phyloP scores from a whole-genome alignment of 2,329 filamentous ascomycete species.

The Nannizzia gypsea region DNA sequence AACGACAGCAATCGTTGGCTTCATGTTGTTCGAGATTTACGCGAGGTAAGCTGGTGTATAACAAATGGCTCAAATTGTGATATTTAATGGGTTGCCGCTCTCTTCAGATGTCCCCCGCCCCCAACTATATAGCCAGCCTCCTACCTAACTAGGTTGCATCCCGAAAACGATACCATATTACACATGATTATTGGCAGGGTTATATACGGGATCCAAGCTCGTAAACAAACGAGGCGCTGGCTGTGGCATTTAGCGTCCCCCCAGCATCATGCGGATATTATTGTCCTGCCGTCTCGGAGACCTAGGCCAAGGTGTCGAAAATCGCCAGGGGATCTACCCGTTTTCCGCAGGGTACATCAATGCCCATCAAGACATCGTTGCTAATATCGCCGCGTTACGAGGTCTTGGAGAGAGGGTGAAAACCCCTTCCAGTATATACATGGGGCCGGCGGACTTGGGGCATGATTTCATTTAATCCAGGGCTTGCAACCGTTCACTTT shows the following conservation, averaged over 20 bases:
- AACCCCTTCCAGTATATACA: neutral
- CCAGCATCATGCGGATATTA: neutral
- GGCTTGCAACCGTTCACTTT: neutral
- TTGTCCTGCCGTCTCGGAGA: neutral
- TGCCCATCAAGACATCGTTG: neutral
- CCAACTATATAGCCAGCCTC: neutral
- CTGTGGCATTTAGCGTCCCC: neutral
- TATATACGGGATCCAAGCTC: neutral
- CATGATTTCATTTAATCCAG: neutral
- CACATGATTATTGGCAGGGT: neutral
- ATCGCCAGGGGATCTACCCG: slow-evolving; percentile 1
- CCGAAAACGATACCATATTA: neutral
- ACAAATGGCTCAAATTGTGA: neutral
- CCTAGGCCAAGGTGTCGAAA: neutral
- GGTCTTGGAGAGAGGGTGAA: neutral
- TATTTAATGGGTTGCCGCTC: neutral
- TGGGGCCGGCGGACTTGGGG: neutral
- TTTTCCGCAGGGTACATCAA: neutral
- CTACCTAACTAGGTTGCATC: neutral
- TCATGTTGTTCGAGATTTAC: slow-evolving; percentile 11
- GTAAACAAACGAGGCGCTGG: neutral
- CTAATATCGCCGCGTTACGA: neutral
- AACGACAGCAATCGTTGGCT: slow-evolving; percentile 27
- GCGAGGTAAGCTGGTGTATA: neutral
- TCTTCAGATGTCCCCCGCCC: neutral